phyloP scores from a whole-genome alignment of 129 eudicot species.

The Flaveria trinervia region DNA sequence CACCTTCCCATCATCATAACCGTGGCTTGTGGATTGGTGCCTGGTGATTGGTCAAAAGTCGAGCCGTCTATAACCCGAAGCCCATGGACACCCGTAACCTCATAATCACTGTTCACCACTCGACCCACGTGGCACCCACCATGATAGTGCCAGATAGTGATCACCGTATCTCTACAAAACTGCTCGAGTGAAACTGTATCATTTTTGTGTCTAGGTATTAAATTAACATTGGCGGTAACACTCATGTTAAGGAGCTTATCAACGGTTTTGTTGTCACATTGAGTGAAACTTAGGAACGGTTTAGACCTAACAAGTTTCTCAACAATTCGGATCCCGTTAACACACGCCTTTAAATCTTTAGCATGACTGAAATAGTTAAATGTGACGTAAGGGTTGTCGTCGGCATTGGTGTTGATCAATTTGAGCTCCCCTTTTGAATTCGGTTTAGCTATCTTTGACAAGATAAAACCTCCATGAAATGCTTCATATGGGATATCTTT shows the following conservation, averaged over 20 bases:
- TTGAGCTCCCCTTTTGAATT: slow-evolving; percentile 69
- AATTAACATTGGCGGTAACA: slow-evolving; percentile 69
- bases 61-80: slow-evolving; percentile 46
- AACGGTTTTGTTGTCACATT: slow-evolving; percentile 35
- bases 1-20: slow-evolving; percentile 48
- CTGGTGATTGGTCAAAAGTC: slow-evolving; percentile 32
- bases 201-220: slow-evolving; percentile 76
- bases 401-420: slow-evolving; percentile 58
- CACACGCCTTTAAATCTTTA: slow-evolving; percentile 59
- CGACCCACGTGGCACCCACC: slow-evolving; percentile 44
- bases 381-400: slow-evolving; percentile 74
- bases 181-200: slow-evolving; percentile 45
- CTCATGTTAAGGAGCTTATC: slow-evolving; percentile 71
- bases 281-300: slow-evolving; percentile 53
- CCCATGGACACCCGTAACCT: slow-evolving; percentile 36
- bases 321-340: slow-evolving; percentile 62
- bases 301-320: slow-evolving; percentile 62
- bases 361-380: slow-evolving; percentile 88
- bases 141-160: slow-evolving; percentile 45
- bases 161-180: slow-evolving; percentile 38
- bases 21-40: slow-evolving; percentile 46
- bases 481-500: slow-evolving; percentile 64
- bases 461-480: slow-evolving; percentile 83
- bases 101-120: slow-evolving; percentile 32
- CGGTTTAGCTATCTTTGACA: slow-evolving; percentile 72